These are phyloP conservation scores for Oryza glaberrima DNA, from an alignment of 176 grass and related monocot genomes.

Conservation along the genomic window DNA sequence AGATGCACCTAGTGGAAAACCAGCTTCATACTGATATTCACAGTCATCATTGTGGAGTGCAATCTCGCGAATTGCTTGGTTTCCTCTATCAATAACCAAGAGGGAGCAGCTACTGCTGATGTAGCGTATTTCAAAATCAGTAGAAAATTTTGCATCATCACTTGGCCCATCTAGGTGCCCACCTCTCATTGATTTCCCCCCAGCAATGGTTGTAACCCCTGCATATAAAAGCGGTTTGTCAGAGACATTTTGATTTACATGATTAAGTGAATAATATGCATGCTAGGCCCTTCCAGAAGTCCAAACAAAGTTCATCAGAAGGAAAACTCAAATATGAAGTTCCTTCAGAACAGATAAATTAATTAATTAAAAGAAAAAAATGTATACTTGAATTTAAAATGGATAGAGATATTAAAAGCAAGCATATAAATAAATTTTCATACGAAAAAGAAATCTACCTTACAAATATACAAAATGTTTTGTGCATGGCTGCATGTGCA, in stretches of 20 bases:
- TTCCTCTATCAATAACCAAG: conserved; percentile 89
- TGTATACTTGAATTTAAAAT: background rate
- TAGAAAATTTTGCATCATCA: conserved; percentile 94
- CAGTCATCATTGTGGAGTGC: conserved; percentile 84
- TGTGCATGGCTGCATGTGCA: background rate
- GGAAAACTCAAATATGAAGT: conserved; percentile 10
- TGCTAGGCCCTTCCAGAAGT: background rate
- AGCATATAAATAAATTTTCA: background rate
- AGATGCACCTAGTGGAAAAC: conserved; percentile 91
- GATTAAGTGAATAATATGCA: background rate
- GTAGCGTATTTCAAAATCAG: conserved; percentile 88
- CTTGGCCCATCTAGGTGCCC: conserved; percentile 84
- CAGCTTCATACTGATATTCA: conserved; percentile 72
- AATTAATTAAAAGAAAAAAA: conserved; percentile 6
- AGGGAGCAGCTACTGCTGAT: conserved; percentile 90
- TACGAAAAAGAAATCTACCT: background rate
- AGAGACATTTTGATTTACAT: background rate
- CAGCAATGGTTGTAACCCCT: conserved; percentile 97
- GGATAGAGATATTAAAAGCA: background rate
- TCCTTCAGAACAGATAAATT: background rate
- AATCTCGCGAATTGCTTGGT: conserved; percentile 95
- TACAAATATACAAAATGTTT: background rate
- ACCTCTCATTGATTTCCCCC: conserved; percentile 79
- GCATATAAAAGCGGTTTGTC: conserved; percentile 33
- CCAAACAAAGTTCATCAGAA: conserved; percentile 12